Evolutionary conservation across 148 eudicot species (phyloP), one percentile per base, ranked within the genome.

Genomic region (Silene uniflora): DNA sequence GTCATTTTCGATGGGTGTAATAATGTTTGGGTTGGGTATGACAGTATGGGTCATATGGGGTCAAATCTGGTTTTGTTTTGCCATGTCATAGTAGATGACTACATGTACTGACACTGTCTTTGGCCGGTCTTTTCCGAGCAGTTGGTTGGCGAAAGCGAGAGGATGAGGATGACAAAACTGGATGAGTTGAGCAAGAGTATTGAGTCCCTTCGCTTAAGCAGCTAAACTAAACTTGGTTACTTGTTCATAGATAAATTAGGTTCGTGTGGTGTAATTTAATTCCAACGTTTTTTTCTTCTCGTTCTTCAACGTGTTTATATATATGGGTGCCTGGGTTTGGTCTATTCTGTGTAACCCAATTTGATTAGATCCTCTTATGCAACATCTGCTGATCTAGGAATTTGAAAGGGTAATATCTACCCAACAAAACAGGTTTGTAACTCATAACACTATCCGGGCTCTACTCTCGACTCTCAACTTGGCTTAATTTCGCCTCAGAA

Each of bases 111-210:
- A 75, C 63, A 10, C 9, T 16, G 5, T 52, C 5, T 17, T 4
- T 39, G 21, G 27, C 7, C 29, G 67, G 35, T 62, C 23, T 62
- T 69, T 47, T 46, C 47, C 46, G 77, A 73, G 67, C 89, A 91
- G 97, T 89, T 91, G 88, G 97, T 91, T 65, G 78, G 91, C 67
- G 97, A 91, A 76, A 91, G 97, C 79, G 97, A 91, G 85, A 83
- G 80, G 80, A 58, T 86, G 84, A 91, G 96, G 89, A 83, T 91
- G 93, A 89, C 86, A 88, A 91, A 89, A 77, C 81, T 91, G 87
- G 96, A 91, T 59, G 96, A 91, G 80, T 84, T 91, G 84, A 91
- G 96, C 87, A 87, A 89, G 91, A 89, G 88, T 86, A 80, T 91
- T 60, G 97, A 91, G 74, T 82, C 86, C 21, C 77, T 85, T 73